Evolutionary conservation across 179 eudicot species (phyloP).

Genomic region (Beta macrorhiza): DNA sequence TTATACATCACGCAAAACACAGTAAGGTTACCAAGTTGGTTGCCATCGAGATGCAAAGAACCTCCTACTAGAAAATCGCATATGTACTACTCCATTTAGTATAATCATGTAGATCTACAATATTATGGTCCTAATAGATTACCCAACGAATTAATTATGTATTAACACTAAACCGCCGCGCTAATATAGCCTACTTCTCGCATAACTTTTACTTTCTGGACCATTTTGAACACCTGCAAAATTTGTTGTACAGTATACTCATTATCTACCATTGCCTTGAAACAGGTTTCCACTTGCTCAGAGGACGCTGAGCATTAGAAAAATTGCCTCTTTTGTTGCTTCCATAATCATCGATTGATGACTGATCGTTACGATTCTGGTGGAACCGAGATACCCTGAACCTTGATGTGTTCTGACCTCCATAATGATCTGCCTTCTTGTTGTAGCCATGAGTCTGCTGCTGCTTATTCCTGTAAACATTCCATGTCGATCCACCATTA

Average conservation of each 20-base stretch:
- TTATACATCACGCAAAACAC: too few species aligned
- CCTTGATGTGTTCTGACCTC: slow-evolving; percentile 29
- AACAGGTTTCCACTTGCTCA: slow-evolving; percentile 27
- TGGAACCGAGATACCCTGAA: slow-evolving; percentile 24
- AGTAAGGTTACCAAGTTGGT: too few species aligned
- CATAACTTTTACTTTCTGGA: too few species aligned
- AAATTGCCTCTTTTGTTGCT: slow-evolving; percentile 20
- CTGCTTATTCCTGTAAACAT: slow-evolving; percentile 7
- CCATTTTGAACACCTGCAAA: slow-evolving; percentile 22
- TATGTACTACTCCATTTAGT: neutral
- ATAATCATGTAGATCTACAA: neutral
- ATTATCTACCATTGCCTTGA: slow-evolving; percentile 25
- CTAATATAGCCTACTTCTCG: neutral
- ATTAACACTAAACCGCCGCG: slow-evolving; percentile 1
- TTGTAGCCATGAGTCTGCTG: slow-evolving; percentile 13
- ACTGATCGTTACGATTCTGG: slow-evolving; percentile 11
- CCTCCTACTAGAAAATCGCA: neutral
- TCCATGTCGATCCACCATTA: slow-evolving; percentile 14
- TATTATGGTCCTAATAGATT: slow-evolving; percentile 1
- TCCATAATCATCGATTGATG: slow-evolving; percentile 15
- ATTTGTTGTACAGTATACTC: neutral
- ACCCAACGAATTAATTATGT: slow-evolving; percentile 15
- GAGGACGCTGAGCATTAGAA: slow-evolving; percentile 19
- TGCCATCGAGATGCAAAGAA: neutral
- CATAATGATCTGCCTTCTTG: slow-evolving; percentile 13